Evolutionary conservation across 108 stramenopile species (phyloP), one percentile per base, ranked within the genome.

Genomic region (Licmophora abbreviata): DNA sequence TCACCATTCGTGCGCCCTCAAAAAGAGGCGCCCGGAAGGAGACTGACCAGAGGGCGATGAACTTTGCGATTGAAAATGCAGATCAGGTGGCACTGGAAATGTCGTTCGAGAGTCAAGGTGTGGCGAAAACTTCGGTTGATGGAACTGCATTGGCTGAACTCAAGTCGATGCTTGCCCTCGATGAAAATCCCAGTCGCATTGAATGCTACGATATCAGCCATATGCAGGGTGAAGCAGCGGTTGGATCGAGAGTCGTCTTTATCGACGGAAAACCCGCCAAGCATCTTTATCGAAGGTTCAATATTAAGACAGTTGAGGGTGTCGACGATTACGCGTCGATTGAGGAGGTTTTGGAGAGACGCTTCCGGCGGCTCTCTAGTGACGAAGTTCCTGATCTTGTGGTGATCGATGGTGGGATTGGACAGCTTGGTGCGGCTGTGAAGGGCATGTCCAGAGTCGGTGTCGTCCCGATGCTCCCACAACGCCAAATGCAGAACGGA

Each of bases 161-260:
- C 6, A 51, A 51, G 4, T 17, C 4, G 6, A 25, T 85, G 30
- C 57, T 85, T 1, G 44, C 61, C 45, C 52, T 85, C 22, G 49
- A 63, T 9, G 48, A 58, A 3, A 18, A 12, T 21, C 78, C 76
- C 7, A 29, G 50, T 18, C 35, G 74, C 29, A 85, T 88, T 38
- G 87, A 88, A 54, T 81, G 80, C 29, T 88, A 74, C 49, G 87
- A 88, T 48, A 76, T 88, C 25, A 74, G 72, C 58, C 87, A 88
- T 53, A 76, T 66, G 14, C 73, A 81, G 22, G 87, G 87, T 11
- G 73, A 75, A 15, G 36, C 34, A 18, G 37, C 77, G 9, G 81
- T 85, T 41, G 83, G 58, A 21, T 72, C 71, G 4, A 47, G 77
- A 30, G 87, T 84, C 15, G 82, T 79, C 3, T 88, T 88, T 54